These are phyloP conservation scores for Monosporascus sp. DNA, from an alignment of 2,329 filamentous ascomycete genomes.

Conservation along the genomic window DNA sequence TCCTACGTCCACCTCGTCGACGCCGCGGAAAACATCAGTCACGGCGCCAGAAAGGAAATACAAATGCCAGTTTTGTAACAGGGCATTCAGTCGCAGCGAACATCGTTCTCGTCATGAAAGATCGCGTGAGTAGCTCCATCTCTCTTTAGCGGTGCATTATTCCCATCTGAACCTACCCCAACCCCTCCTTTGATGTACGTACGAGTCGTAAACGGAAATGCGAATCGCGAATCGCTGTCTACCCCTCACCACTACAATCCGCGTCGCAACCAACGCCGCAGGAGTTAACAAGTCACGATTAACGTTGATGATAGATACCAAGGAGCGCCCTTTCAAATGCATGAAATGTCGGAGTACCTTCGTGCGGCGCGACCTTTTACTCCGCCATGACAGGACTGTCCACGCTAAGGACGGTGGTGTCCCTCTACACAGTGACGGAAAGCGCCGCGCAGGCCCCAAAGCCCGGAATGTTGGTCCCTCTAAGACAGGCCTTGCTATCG, in stretches of 20 bases:
- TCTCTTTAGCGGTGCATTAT: conserved; percentile 8
- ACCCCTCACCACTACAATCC: conserved; percentile 9
- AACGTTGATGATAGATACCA: conserved; percentile 65
- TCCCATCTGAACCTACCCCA: conserved; percentile 4
- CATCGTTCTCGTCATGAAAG: conserved; percentile 95
- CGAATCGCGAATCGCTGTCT: neutral
- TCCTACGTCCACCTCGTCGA: conserved; percentile 57
- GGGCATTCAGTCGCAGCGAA: conserved; percentile 95
- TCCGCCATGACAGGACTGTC: conserved; percentile 96
- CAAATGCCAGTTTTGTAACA: conserved; percentile 98
- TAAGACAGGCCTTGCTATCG: conserved; percentile 75
- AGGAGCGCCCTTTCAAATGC: conserved; percentile 98
- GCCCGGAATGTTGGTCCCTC: conserved; percentile 60
- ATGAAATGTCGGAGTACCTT: conserved; percentile 98
- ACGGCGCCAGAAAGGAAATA: conserved; percentile 90
- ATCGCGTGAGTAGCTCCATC: conserved; percentile 71
- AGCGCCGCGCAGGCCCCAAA: conserved; percentile 72
- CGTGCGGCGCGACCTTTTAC: conserved; percentile 89
- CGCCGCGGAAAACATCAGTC: conserved; percentile 69
- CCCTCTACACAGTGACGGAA: conserved; percentile 89
- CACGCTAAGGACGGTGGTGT: conserved; percentile 97
- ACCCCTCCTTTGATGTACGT: conserved; percentile 17
- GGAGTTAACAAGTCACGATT: conserved; percentile 23
- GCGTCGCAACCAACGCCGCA: conserved; percentile 8
- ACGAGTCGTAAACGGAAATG: neutral